Evolutionary conservation across 1,284 basidiomycete species (phyloP).

Genomic region (Tremellales sp.): DNA sequence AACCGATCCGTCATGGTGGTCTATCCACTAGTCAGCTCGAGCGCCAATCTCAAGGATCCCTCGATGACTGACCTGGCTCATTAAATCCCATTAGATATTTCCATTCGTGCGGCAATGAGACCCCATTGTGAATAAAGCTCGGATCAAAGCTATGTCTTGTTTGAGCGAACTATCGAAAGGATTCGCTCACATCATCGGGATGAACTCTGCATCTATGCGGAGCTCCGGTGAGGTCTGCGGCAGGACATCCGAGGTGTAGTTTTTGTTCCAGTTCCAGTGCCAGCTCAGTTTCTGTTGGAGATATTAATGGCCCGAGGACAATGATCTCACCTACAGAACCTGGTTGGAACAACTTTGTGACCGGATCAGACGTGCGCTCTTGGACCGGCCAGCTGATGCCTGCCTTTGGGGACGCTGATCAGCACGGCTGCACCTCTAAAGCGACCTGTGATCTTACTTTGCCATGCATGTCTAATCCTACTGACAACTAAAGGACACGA

Average conservation of each 20-base stretch:
- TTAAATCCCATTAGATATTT: constrained; percentile 39
- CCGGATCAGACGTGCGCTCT: constrained; percentile 36
- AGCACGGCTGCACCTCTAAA: too few relatives aligned
- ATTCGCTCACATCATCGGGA: constrained; percentile 43
- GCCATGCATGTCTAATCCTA: too few relatives aligned
- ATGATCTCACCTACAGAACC: constrained; percentile 27
- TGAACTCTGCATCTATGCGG: constrained; percentile 37
- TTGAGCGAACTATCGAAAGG: neutral
- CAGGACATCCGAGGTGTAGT: constrained; percentile 29
- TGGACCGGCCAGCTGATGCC: constrained; percentile 44
- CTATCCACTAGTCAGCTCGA: constrained; percentile 12
- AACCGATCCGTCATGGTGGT: constrained; percentile 32
- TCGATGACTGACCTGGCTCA: constrained; percentile 34
- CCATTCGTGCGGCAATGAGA: constrained; percentile 27
- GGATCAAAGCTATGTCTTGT: constrained; percentile 33
- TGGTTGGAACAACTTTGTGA: constrained; percentile 38
- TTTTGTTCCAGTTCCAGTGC: constrained; percentile 49
- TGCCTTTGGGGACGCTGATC: constrained; percentile 16
- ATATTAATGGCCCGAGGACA: neutral
- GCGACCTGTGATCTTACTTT: too few relatives aligned
- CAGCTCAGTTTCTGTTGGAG: constrained; percentile 32
- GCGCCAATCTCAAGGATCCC: neutral
- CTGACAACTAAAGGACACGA: too few relatives aligned
- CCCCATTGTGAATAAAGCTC: constrained; percentile 30
- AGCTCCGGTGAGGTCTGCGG: constrained; percentile 31